Evolutionary conservation across 2,329 filamentous ascomycete genomes (phyloP), one percentile per base, ranked within the genome.

Genomic region (Achaetomium macrosporum): DNA sequence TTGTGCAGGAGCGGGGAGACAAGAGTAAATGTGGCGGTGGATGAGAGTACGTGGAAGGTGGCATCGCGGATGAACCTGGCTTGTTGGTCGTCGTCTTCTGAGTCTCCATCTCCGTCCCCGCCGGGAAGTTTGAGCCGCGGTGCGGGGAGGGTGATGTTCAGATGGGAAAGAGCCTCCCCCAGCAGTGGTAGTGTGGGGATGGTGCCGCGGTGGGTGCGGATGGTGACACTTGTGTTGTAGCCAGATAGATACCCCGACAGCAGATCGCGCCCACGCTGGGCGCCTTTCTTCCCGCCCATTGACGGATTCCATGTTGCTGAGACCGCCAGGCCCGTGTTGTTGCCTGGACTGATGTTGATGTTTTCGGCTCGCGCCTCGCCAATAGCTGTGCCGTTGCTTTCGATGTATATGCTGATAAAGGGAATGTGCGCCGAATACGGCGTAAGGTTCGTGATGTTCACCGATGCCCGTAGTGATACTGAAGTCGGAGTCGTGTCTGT

Each of bases 401-500:
- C 67, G 40, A 97, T 71, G 57, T 90, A 82, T 41, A 95, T 78
- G 65, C 87, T 90, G 58, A 89, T 71, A 57, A 83, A 92, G 1
- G 92, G 92, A n/a, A 97, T 76, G 2, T 75, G 76, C 4, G 90
- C 91, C 5, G 88, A 84, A 67, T 97, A 96, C 4, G 84, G 79
- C 0, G 91, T 95, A 1, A 92, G 91, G 64, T 99, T 99, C 4
- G 88, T 95, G 55, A 96, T 77, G 65, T 93, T 95, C 63, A 95
- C 77, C 37, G 75, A 71, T 13, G 88, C 87, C 63, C 83, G 76
- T 35, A 97, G 71, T 17, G 79, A 82, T 43, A 96, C 75, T 3
- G 87, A 87, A 2, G 82, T 82, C 35, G 78, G 73, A 1, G 85
- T 85, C 0, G 90, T 95, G 51, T 87, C 82, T 39, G 87, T 65